phyloP scores from a whole-genome alignment of 371 early-diverging fungal species.

The Mycotypha africana region DNA sequence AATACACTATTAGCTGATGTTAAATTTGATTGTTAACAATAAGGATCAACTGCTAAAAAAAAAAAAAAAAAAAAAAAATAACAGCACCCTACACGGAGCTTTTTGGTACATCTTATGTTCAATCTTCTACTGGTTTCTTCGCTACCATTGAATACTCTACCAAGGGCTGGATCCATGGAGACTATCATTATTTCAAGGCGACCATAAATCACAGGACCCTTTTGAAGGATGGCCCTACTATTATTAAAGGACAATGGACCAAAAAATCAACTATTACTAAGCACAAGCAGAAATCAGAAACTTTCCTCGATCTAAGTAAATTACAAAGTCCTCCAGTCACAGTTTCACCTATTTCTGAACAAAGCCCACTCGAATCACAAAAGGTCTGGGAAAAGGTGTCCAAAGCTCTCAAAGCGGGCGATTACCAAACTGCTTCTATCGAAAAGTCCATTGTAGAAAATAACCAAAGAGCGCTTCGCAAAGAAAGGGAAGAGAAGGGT shows the following conservation, averaged over 20 bases:
- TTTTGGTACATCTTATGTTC: constrained; percentile 48
- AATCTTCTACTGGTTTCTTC: constrained; percentile 43
- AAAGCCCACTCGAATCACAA: constrained; percentile 50
- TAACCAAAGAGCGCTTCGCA: constrained; percentile 47
- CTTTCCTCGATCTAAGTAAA: constrained; percentile 42
- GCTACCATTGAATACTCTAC: constrained; percentile 55
- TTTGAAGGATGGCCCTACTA: constrained; percentile 20
- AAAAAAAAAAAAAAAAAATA: no score
- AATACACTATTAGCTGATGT: constrained; percentile 17
- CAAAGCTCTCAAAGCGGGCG: constrained; percentile 42
- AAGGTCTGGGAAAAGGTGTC: constrained; percentile 55
- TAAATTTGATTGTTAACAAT: constrained; percentile 43
- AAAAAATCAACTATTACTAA: constrained; percentile 29
- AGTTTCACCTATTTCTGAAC: constrained; percentile 34
- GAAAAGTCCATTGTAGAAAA: constrained; percentile 60
- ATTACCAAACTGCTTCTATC: constrained; percentile 47
- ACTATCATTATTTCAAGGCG: constrained; percentile 58
- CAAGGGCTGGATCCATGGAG: constrained; percentile 58
- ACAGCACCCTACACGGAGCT: constrained; percentile 59
- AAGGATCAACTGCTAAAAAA: no score
- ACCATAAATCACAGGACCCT: constrained; percentile 5
- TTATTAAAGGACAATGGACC: constrained; percentile 51
- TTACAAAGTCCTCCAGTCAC: constrained; percentile 8
- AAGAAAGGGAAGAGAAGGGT: constrained; percentile 40
- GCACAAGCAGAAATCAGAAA: constrained; percentile 17